Evolutionary conservation across 73 alveolate species (phyloP).

Genomic region (Blepharisma stoltei): DNA sequence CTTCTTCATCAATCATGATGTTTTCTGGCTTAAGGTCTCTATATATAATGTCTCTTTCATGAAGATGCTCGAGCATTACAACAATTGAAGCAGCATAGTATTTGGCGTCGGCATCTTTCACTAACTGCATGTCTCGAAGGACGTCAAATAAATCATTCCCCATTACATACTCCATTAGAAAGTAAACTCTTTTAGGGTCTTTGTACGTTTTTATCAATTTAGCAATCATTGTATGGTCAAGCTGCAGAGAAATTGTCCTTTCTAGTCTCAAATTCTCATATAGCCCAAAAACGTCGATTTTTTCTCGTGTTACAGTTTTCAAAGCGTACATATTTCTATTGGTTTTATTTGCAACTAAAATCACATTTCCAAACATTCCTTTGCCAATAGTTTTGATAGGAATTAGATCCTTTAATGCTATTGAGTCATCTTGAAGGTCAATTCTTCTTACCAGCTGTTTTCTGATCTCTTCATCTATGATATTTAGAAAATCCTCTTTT

Average conservation of each 20-base stretch:
- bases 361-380: slow-evolving; percentile 56
- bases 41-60: slow-evolving; percentile 50
- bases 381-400: slow-evolving; percentile 38
- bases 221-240: slow-evolving; percentile 45
- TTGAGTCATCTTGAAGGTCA: slow-evolving; percentile 29
- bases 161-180: slow-evolving; percentile 44
- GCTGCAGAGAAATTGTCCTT: slow-evolving; percentile 36
- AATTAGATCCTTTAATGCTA: slow-evolving; percentile 36
- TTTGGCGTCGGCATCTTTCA: slow-evolving; percentile 38
- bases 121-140: slow-evolving; percentile 45
- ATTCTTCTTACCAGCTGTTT: slow-evolving; percentile 12
- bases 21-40: slow-evolving; percentile 79
- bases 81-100: slow-evolving; percentile 43
- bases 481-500: slow-evolving; percentile 51
- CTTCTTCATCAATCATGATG: slow-evolving; percentile 77
- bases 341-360: slow-evolving; percentile 41
- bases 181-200: slow-evolving; percentile 41
- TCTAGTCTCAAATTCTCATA: slow-evolving; percentile 43
- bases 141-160: slow-evolving; percentile 59
- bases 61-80: slow-evolving; percentile 59
- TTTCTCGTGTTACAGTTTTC: slow-evolving; percentile 36
- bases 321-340: slow-evolving; percentile 46
- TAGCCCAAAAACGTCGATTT: slow-evolving; percentile 32
- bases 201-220: slow-evolving; percentile 44
- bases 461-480: slow-evolving; percentile 55